A percentile compares a stretch with the other conserved stretches of the same genome.
phyloP scores from a whole-genome alignment of 2,329 filamentous ascomycete species.

The Ceratocystis alfenasii region DNA sequence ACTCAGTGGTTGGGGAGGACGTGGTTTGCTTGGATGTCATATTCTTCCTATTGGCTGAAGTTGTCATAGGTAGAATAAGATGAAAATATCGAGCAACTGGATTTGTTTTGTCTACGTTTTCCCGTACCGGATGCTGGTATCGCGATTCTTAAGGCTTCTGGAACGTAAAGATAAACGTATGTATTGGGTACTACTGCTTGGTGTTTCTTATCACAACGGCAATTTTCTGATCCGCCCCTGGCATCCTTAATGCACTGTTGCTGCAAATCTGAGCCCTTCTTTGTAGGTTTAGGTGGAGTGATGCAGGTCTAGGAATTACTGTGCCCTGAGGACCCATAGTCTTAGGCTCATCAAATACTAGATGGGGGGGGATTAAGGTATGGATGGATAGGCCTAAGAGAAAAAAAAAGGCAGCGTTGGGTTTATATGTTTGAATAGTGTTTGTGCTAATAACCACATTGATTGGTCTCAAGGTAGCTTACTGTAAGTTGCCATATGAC shows the following conservation, averaged over 20 bases:
- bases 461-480: not conserved
- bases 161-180: not conserved
- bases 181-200: not conserved
- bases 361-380: not conserved
- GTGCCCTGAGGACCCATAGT: conserved; percentile 1
- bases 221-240: conserved; percentile 2
- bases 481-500: not conserved
- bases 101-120: not conserved
- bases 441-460: not conserved
- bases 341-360: not conserved
- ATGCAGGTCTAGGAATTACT: conserved; percentile 8
- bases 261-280: not conserved
- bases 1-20: conserved; percentile 73
- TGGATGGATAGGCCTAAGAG: not conserved
- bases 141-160: not conserved
- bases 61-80: not conserved
- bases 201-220: not conserved
- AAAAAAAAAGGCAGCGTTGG: not conserved
- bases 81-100: not conserved
- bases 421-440: not conserved
- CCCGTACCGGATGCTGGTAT: not conserved
- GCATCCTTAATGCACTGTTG: conserved; percentile 1
- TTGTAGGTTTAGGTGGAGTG: not conserved
- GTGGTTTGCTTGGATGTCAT: conserved; percentile 83
- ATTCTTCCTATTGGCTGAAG: conserved; percentile 51